Conservation (phyloP, 352 stramenopile species). For the Pythium rishiriense region DNA sequence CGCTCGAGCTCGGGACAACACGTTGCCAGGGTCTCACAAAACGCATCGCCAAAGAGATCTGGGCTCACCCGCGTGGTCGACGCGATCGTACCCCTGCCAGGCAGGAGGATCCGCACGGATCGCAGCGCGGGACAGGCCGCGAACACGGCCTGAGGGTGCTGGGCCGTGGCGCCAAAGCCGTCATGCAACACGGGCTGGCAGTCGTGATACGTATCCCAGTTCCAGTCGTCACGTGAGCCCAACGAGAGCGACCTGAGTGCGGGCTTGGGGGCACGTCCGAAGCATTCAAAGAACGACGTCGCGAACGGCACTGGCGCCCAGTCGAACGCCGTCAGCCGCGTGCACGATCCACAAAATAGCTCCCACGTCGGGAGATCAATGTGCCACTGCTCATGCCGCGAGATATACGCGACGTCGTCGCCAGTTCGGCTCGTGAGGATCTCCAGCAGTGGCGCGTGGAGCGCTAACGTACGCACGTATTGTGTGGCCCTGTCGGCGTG, state of each 20-base stretch:
- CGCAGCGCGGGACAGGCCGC: background rate
- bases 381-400: constrained; percentile 34
- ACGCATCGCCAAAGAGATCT: background rate
- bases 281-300: constrained; percentile 13
- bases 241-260: background rate
- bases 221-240: background rate
- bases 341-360: constrained; percentile 38
- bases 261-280: constrained; percentile 9
- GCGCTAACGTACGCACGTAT: too few species aligned
- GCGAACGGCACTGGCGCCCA: constrained; percentile 8
- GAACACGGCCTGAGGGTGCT: background rate
- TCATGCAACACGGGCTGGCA: background rate
- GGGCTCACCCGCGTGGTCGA: background rate
- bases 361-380: constrained; percentile 40
- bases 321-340: background rate
- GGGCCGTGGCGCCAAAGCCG: background rate
- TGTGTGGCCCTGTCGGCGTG: too few species aligned
- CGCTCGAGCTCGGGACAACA: background rate
- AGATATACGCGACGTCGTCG: too few species aligned
- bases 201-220: background rate
- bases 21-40: background rate
- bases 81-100: background rate
- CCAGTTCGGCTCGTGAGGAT: too few species aligned
- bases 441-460: too few species aligned
- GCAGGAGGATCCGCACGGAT: background rate